phyloP scores from a whole-genome alignment of 257 asterid species.

The Solanum etuberosum region DNA sequence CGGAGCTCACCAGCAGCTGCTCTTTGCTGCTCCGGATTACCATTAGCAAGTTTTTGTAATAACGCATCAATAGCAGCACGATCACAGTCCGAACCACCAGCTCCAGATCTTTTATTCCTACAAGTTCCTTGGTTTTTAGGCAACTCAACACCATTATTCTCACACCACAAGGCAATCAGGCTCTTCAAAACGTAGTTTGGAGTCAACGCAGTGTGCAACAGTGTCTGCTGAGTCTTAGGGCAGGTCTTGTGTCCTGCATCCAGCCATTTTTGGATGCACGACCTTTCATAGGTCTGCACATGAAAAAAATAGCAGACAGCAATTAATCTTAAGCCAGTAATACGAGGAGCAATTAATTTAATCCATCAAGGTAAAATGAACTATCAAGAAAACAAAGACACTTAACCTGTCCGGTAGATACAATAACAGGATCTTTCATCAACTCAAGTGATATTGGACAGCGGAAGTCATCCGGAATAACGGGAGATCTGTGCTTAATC shows the following conservation, averaged over 20 bases:
- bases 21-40: conserved; percentile 66
- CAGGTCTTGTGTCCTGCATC: conserved; percentile 95
- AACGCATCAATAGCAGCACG: conserved; percentile 48
- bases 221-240: conserved; percentile 91
- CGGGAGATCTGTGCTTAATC: conserved; percentile 70
- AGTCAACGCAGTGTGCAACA: conserved; percentile 83
- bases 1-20: conserved; percentile 98
- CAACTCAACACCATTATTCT: conserved; percentile 83
- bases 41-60: conserved; percentile 60
- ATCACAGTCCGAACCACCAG: conserved; percentile 70
- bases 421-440: conserved; percentile 98
- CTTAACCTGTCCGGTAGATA: conserved; percentile 93
- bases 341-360: not conserved
- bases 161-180: conserved; percentile 91
- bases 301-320: not conserved
- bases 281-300: conserved; percentile 82
- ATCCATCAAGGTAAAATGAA: not conserved
- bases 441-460: conserved; percentile 96
- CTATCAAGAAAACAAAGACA: not conserved
- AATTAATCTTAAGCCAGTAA: not conserved
- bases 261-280: conserved; percentile 93
- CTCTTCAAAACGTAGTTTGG: conserved; percentile 96
- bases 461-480: conserved; percentile 92
- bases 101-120: conserved; percentile 43
- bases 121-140: conserved; percentile 65